A percentile compares a stretch with the other conserved stretches of the same genome.
Evolutionary conservation across 2,329 filamentous ascomycete genomes (phyloP).

Genomic region (Rutstroemia sp.): DNA sequence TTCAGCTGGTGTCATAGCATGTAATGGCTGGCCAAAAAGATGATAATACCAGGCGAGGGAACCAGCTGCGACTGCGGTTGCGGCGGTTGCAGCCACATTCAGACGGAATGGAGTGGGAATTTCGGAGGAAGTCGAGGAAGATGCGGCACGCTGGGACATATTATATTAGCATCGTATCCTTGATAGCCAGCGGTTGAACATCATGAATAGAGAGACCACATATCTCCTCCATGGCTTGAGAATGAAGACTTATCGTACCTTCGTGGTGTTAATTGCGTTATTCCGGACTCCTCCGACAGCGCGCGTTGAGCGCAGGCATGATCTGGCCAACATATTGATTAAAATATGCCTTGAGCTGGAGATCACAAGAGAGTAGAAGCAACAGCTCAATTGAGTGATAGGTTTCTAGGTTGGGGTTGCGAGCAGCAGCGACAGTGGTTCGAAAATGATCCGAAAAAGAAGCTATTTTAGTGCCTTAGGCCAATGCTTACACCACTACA

Average conservation of each 20-base stretch:
- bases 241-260: slow-evolving; percentile 50
- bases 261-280: slow-evolving; percentile 62
- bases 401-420: slow-evolving; percentile 20
- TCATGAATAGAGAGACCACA: not conserved
- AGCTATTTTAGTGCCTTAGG: slow-evolving; percentile 5
- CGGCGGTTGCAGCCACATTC: slow-evolving; percentile 79
- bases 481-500: slow-evolving; percentile 6
- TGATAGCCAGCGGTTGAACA: not conserved
- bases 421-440: slow-evolving; percentile 10
- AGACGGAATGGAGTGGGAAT: slow-evolving; percentile 69
- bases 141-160: slow-evolving; percentile 49
- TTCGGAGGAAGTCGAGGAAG: slow-evolving; percentile 59
- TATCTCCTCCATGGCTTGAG: not conserved
- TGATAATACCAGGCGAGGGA: slow-evolving; percentile 97
- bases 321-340: slow-evolving; percentile 83
- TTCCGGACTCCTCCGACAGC: slow-evolving; percentile 71
- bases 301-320: slow-evolving; percentile 83
- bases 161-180: slow-evolving; percentile 33
- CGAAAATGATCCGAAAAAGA: slow-evolving; percentile 11
- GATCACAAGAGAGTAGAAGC: slow-evolving; percentile 23
- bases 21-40: slow-evolving; percentile 80
- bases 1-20: slow-evolving; percentile 88
- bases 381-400: slow-evolving; percentile 27
- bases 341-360: slow-evolving; percentile 26
- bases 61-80: slow-evolving; percentile 78